Evolutionary conservation across 2,329 filamentous ascomycete genomes (phyloP).

Genomic region (Tolypocladium ovalisporum): DNA sequence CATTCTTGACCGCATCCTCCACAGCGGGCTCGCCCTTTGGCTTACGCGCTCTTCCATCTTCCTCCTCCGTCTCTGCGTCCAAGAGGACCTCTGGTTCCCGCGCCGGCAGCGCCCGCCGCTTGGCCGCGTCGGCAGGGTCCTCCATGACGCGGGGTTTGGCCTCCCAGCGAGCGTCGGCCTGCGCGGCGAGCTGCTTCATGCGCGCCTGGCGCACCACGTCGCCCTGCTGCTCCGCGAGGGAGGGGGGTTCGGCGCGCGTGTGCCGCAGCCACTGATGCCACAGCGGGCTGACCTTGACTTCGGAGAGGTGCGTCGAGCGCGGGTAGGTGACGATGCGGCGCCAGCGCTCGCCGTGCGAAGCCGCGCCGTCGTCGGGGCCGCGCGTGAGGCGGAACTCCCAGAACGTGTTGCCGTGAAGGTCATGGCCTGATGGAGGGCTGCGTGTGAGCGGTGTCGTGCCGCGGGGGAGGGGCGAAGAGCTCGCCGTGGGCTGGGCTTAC

Average conservation of each 20-base stretch:
- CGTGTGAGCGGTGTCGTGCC: not conserved
- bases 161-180: slow-evolving; percentile 54
- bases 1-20: slow-evolving; percentile 10
- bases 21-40: too few relatives aligned
- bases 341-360: slow-evolving; percentile 30
- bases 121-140: slow-evolving; percentile 10
- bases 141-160: slow-evolving; percentile 43
- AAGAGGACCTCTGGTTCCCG: slow-evolving; percentile 6
- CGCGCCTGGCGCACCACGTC: slow-evolving; percentile 42
- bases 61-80: not conserved
- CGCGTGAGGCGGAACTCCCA: slow-evolving; percentile 52
- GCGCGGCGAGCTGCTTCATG: slow-evolving; percentile 44
- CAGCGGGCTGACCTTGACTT: slow-evolving; percentile 45
- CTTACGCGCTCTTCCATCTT: not conserved
- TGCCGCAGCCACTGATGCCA: slow-evolving; percentile 64
- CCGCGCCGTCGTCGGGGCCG: slow-evolving; percentile 12
- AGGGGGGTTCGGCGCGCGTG: slow-evolving; percentile 42
- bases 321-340: slow-evolving; percentile 54
- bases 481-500: slow-evolving; percentile 33
- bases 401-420: slow-evolving; percentile 57
- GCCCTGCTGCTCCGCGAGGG: slow-evolving; percentile 41
- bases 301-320: slow-evolving; percentile 38
- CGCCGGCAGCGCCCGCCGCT: slow-evolving; percentile 1
- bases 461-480: not conserved
- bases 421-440: slow-evolving; percentile 36